Evolutionary conservation across 1,284 basidiomycete species (phyloP).

Genomic region (Clitocybe nebularis): DNA sequence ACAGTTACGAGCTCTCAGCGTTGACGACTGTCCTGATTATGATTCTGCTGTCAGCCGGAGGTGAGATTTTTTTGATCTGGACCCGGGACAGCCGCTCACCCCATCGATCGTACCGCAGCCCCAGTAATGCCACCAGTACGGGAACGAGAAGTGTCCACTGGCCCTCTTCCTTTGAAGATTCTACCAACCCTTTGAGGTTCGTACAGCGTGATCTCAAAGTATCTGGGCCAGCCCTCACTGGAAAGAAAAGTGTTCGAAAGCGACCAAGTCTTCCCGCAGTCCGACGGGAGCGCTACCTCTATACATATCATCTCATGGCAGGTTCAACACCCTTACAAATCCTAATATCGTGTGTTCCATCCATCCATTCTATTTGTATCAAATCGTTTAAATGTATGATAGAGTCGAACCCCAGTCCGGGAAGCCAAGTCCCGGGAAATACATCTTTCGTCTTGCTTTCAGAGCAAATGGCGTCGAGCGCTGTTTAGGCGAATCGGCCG

Average conservation of each 20-base stretch:
- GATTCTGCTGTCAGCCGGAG: slow-evolving; percentile 36
- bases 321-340: slow-evolving; percentile 39
- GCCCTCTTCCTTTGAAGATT: slow-evolving; percentile 17
- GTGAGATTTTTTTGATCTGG: slow-evolving; percentile 19
- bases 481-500: slow-evolving; percentile 40
- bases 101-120: slow-evolving; percentile 4
- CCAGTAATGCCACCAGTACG: slow-evolving; percentile 23
- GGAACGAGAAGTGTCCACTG: slow-evolving; percentile 26
- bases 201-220: slow-evolving; percentile 11
- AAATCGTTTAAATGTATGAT: neutral
- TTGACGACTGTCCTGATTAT: slow-evolving; percentile 40
- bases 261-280: slow-evolving; percentile 11
- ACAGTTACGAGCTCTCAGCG: slow-evolving; percentile 14
- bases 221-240: no score
- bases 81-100: slow-evolving; percentile 2
- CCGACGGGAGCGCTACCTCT: slow-evolving; percentile 36
- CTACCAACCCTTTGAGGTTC: slow-evolving; percentile 25
- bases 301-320: slow-evolving; percentile 40
- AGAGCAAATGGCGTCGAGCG: slow-evolving; percentile 51
- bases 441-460: slow-evolving; percentile 48
- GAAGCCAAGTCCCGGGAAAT: slow-evolving; percentile 37
- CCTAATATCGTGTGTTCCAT: slow-evolving; percentile 38
- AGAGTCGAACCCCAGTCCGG: slow-evolving; percentile 51
- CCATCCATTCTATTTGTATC: neutral
- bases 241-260: no score